phyloP scores from a whole-genome alignment of 257 asterid genomes.

The Ilex asprella region DNA sequence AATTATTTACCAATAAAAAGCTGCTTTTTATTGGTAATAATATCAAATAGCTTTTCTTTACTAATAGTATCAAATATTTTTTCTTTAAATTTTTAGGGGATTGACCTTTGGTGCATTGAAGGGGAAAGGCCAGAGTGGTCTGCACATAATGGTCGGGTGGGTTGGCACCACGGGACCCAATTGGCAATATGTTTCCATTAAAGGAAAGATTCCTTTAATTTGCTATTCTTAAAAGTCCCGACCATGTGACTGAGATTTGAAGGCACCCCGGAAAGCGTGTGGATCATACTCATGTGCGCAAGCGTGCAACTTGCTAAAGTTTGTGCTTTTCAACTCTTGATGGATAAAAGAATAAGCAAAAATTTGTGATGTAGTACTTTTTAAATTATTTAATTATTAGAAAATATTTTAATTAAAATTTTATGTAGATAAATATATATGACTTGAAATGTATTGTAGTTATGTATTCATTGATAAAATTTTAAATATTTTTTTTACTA shows the following conservation, averaged over 20 bases:
- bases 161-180: slow-evolving; percentile 17
- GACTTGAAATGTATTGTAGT: too few relatives aligned
- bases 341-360: too few relatives aligned
- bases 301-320: slow-evolving; percentile 23
- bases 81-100: neutral
- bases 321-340: neutral
- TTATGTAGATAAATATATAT: too few relatives aligned
- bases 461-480: too few relatives aligned
- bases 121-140: slow-evolving; percentile 16
- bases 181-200: slow-evolving; percentile 31
- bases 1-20: neutral
- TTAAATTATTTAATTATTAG: too few relatives aligned
- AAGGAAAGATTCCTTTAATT: slow-evolving; percentile 44
- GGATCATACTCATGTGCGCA: slow-evolving; percentile 34
- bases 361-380: too few relatives aligned
- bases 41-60: too few relatives aligned
- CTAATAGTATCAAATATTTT: too few relatives aligned
- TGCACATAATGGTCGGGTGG: neutral
- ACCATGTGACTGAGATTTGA: slow-evolving; percentile 27
- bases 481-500: too few relatives aligned
- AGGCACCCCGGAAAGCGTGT: slow-evolving; percentile 38
- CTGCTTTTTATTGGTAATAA: too few relatives aligned
- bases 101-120: slow-evolving; percentile 23
- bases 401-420: too few relatives aligned
- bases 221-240: slow-evolving; percentile 8